Base-by-base conservation (phyloP, 192 early-diverging fungal species). In the Rhizophagus sp. region DNA sequence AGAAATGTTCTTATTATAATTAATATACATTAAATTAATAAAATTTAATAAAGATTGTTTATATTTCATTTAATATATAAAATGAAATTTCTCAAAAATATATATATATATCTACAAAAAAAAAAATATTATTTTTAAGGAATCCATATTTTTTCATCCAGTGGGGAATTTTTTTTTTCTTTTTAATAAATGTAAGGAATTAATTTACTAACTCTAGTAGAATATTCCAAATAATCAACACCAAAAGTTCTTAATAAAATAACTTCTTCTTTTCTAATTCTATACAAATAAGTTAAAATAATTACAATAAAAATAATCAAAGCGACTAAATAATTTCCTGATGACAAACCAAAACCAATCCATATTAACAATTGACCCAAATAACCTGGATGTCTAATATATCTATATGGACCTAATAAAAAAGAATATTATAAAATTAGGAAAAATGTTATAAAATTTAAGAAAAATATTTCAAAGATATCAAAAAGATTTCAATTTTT, bases 151-250 rank as follows among this genome's bases (percentile, higher is more conserved):
- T 5, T 4, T 44, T 7, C 41, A 44, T 10, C 41, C 1, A 44
- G 9, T 10, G 6, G 11, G 2, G 33, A 2, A 36, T 36, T 36
- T 1, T 36, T 44, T 44, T 44, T 44, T 44, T 7, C n/a, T n/a
- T 44, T 41, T 57, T 57, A 74, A 57, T 57, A 74, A 19, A 74
- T 62, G 25, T 30, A 61, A 30, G 73, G 73, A 57, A 74, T 74
- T 57, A 74, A 52, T 74, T 57, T 74, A 27, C 49, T 74, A 52
- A 57, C 50, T 17, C 41, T n/a, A 30, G 41, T 39, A 27, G 67
- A 75, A 78, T 85, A 85, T 77, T 81, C 83, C n/a, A 81, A 82
- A 80, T 85, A 85, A 36, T 85, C 84, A 0, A 82, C 83, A 34
- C 84, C 84, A 78, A 85, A 83, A 72, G 52, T 66, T 8, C 79